Conservation (phyloP, 2,329 filamentous ascomycete species). For the Penicillium sp. region DNA sequence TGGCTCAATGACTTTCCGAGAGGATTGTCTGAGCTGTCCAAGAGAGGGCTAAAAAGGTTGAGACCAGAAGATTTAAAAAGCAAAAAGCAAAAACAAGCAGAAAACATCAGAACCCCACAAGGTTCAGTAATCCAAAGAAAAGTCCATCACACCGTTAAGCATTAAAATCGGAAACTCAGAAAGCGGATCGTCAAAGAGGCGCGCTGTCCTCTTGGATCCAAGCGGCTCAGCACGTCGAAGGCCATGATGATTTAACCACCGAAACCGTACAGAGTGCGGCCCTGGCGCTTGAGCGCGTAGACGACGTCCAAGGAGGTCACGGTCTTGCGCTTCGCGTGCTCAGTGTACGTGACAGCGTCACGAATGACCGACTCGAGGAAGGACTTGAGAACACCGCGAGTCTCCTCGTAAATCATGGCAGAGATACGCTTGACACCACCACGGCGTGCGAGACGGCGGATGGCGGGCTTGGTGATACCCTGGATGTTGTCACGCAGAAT, state of each 20-base stretch:
- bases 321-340: constrained; percentile 68
- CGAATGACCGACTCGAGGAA: constrained; percentile 78
- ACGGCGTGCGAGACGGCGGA: constrained; percentile 97
- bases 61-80: no score
- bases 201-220: not conserved
- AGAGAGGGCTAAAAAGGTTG: no score
- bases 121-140: not conserved
- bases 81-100: no score
- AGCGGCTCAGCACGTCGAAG: not conserved
- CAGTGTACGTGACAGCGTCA: constrained; percentile 74
- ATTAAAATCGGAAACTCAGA: constrained; percentile 11
- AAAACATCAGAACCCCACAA: constrained; percentile 5
- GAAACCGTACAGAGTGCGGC: constrained; percentile 76
- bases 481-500: constrained; percentile 99
- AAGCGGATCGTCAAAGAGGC: no score
- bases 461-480: constrained; percentile 98
- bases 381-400: constrained; percentile 73
- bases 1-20: no score
- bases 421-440: constrained; percentile 99
- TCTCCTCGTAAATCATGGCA: constrained; percentile 86
- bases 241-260: constrained; percentile 59
- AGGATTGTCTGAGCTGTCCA: no score
- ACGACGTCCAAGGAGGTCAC: constrained; percentile 56
- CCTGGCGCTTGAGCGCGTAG: constrained; percentile 60
- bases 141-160: constrained; percentile 21